Evolutionary conservation across 768 basidiomycete genomes (phyloP), one percentile per base, ranked within the genome.

Genomic region (Ramaria sp.): DNA sequence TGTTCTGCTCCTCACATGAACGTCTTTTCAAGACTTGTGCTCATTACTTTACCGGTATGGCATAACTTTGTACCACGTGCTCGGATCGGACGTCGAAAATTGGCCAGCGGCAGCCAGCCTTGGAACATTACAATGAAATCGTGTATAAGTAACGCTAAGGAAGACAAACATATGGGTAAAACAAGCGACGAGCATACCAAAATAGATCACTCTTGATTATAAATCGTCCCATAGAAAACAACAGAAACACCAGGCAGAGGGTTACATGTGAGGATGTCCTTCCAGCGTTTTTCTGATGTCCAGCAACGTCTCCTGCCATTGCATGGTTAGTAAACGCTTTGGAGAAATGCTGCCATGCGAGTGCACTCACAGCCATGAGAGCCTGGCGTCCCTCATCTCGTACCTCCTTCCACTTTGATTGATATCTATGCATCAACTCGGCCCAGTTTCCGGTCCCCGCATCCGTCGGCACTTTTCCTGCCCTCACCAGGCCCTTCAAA

Each of bases 351-450:
- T 10, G 3, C 27, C 24, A 24, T 12, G 15, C 22, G 41, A 57
- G 20, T 42, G 41, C 12, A 53, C 76, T 62, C 45, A 80, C 82
- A 57, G 80, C 78, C 13, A 82, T 82, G 59, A 82, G 72, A 0
- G 76, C 75, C 66, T 84, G 82, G 59, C 82, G 69, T 13, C 79
- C 75, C 66, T 84, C 82, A 62, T 84, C 82, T 64, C 80, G 81
- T 59, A 84, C 83, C 65, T 84, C 82, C 64, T 83, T 84, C 82
- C 82, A 84, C 54, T 81, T 68, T n/a, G 75, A 71, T 63, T 84
- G 82, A 64, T 84, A 84, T 7, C 73, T 76, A 42, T 74, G 70
- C 64, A 83, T 54, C 20, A 84, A 62, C 31, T 76, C 77, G 53
- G 78, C 80, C 63, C 81, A 83, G 57, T 80, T 50, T 4, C 37